Evolutionary conservation across 768 basidiomycete species (phyloP), one percentile per base, ranked within the genome.

Genomic region (Tylopilus felleus): DNA sequence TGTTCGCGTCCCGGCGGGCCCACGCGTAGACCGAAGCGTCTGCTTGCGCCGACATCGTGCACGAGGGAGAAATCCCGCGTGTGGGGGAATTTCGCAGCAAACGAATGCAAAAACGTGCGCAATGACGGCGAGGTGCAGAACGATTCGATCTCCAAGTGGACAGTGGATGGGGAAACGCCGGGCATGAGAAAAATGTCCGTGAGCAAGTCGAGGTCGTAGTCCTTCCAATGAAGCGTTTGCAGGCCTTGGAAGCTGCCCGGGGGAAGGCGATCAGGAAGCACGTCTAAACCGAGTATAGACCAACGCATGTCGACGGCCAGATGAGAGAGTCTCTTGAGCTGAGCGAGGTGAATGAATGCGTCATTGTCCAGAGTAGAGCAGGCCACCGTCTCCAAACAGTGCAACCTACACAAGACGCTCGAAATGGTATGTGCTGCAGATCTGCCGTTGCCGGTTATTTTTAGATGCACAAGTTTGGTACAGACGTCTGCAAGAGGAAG

Each of bases 251-350:
- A 66, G 40, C 59, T 58, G 17, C 46, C 47, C 1, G 55, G 38
- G 22, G 14, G 31, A 42, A 60, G 27, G 29, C 51, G 48, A 44
- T 63, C 52, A 46, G 28, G 55, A 44, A 66, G 51, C 7, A 14
- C 12, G 6, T 55, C 61, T 4, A 63, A 17, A 40, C 19, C 13
- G 21, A 66, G 52, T 5, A 44, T 25, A 7, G 64, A 65, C 64
- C 64, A 66, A 14, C 64, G 64, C 52, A 66, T 58, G 31, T 65
- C 64, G 17, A 66, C 9, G 6, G 52, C 49, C 44, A 67, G 23
- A 49, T 44, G 48, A 36, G 63, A 55, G 52, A 67, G 65, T 33
- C 22, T 41, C 23, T 50, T 35, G 44, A 67, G 65, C 29, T 47
- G 55, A 31, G 65, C 62, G 28, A 66, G 60, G 39, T 66, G 62